phyloP scores from a whole-genome alignment of 2,329 filamentous ascomycete genomes.

The Fusarium sp. region DNA sequence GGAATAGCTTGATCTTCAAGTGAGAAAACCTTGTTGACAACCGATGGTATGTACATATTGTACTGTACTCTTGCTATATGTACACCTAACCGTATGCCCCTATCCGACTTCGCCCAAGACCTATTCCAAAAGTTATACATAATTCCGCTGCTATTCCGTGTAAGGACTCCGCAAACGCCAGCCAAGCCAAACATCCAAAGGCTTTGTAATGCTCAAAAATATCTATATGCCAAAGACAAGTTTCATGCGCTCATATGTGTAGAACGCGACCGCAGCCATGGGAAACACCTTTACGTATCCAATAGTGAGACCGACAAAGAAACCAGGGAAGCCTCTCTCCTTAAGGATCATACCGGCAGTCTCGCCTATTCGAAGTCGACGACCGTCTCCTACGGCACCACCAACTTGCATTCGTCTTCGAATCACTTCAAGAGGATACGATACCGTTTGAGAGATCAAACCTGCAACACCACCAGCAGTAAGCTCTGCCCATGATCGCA shows the following conservation, averaged over 20 bases:
- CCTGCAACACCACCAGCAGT: conserved; percentile 87
- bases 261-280: conserved; percentile 81
- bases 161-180: conserved; percentile 47
- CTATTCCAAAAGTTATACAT: conserved; percentile 26
- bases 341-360: conserved; percentile 80
- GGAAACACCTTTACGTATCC: conserved; percentile 96
- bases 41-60: not conserved
- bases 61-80: conserved; percentile 20
- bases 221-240: conserved; percentile 72
- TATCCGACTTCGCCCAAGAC: conserved; percentile 19
- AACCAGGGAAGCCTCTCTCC: conserved; percentile 83
- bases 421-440: conserved; percentile 94
- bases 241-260: conserved; percentile 75
- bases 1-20: conserved; percentile 21
- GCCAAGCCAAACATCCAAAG: conserved; percentile 20
- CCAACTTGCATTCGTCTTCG: conserved; percentile 95
- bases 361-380: conserved; percentile 80
- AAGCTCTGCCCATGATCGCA: conserved; percentile 90
- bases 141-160: conserved; percentile 30
- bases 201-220: conserved; percentile 17
- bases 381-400: conserved; percentile 92
- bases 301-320: conserved; percentile 93
- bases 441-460: conserved; percentile 88
- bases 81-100: conserved; percentile 26
- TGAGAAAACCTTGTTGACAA: conserved; percentile 5